Percentiles rank a stretch among this genome's conserved stretches.
Conservation (phyloP, 495 filamentous ascomycete genomes). For the Aspergillus biplanus region DNA sequence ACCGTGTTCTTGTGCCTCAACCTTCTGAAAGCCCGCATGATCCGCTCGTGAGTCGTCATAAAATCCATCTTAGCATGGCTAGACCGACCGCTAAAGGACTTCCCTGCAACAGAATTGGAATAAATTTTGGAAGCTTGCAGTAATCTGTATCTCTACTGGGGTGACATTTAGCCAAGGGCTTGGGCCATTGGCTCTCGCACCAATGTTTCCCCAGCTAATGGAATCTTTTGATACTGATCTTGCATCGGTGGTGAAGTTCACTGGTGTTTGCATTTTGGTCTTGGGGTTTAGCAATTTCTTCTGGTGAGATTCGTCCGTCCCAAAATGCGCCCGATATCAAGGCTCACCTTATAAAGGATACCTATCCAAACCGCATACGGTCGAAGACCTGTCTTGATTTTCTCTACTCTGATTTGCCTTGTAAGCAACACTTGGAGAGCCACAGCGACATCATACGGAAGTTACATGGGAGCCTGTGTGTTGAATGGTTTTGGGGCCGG, state of each 20-base stretch:
- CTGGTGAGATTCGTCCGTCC: constrained; percentile 36
- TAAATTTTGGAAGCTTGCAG: constrained; percentile 43
- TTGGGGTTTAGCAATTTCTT: constrained; percentile 68
- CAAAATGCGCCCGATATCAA: not conserved
- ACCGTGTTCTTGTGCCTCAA: constrained; percentile 57
- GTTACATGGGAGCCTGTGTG: constrained; percentile 64
- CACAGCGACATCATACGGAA: constrained; percentile 56
- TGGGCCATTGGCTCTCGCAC: constrained; percentile 61
- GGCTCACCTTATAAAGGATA: constrained; percentile 40
- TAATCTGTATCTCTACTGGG: constrained; percentile 49
- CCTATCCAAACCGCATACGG: constrained; percentile 62
- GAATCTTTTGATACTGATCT: constrained; percentile 58
- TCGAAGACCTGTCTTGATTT: constrained; percentile 59
- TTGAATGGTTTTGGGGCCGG: constrained; percentile 66
- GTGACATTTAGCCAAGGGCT: constrained; percentile 62
- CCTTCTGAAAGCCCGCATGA: constrained; percentile 53
- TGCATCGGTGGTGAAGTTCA: constrained; percentile 51
- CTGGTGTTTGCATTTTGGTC: constrained; percentile 64
- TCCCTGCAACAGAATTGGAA: constrained; percentile 42
- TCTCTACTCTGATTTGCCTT: constrained; percentile 58
- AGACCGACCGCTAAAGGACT: not conserved
- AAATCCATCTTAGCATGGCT: not conserved
- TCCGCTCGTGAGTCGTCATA: constrained; percentile 36
- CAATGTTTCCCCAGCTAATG: constrained; percentile 60
- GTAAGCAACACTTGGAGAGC: constrained; percentile 64